Conservation (phyloP, 2,329 filamentous ascomycete genomes). For the Nannizzia gypsea region DNA sequence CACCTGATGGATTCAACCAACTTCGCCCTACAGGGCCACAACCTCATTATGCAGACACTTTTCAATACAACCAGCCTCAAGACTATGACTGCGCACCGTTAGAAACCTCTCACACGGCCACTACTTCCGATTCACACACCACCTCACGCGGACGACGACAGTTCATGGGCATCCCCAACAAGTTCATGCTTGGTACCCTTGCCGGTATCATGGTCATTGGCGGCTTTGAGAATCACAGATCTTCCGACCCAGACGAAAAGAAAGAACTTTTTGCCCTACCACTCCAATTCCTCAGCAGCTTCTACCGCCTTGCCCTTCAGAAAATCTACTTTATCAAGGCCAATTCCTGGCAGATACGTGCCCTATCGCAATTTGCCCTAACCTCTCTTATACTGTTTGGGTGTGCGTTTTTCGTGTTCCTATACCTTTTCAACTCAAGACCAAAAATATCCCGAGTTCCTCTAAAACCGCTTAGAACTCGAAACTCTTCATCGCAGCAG, state of each 20-base stretch:
- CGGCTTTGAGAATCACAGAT: slow-evolving; percentile 58
- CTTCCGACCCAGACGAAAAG: slow-evolving; percentile 25
- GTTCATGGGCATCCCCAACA: slow-evolving; percentile 41
- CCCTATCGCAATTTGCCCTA: slow-evolving; percentile 37
- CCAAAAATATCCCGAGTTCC: slow-evolving; percentile 38
- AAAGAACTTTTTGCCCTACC: slow-evolving; percentile 56
- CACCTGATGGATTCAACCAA: slow-evolving; percentile 34
- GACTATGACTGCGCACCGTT: slow-evolving; percentile 21
- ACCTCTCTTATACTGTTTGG: slow-evolving; percentile 41
- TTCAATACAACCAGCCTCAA: slow-evolving; percentile 5
- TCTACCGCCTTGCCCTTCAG: slow-evolving; percentile 18
- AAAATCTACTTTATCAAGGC: slow-evolving; percentile 17
- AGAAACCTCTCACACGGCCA: slow-evolving; percentile 16
- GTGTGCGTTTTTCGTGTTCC: slow-evolving; percentile 45
- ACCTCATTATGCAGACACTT: slow-evolving; percentile 28
- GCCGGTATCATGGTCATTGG: slow-evolving; percentile 88
- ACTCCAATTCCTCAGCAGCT: slow-evolving; percentile 42
- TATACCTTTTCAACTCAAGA: slow-evolving; percentile 46
- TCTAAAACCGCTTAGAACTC: slow-evolving; percentile 27
- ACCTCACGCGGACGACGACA: slow-evolving; percentile 35
- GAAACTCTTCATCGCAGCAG: slow-evolving; percentile 16
- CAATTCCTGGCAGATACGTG: slow-evolving; percentile 28
- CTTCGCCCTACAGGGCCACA: slow-evolving; percentile 29
- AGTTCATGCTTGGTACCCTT: slow-evolving; percentile 85
- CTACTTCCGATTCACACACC: slow-evolving; percentile 25